Evolutionary conservation across 441 rosid species (phyloP).

Genomic region (Macaranga tanarius): DNA sequence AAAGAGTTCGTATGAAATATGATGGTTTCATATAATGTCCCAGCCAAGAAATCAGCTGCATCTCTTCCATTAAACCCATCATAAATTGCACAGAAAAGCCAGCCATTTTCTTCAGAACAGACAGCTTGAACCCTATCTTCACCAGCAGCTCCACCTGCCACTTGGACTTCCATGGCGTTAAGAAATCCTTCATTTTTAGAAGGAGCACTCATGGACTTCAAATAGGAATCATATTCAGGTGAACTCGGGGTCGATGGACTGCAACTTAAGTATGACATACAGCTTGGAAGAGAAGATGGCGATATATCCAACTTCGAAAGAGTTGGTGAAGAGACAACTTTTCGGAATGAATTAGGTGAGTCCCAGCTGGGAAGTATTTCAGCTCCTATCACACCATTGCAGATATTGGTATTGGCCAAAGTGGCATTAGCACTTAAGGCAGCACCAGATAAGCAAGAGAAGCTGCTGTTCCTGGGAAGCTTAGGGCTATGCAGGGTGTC

Average conservation of each 20-base stretch:
- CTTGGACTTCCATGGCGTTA: constrained; percentile 71
- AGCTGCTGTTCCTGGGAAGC: constrained; percentile 57
- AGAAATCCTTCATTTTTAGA: constrained; percentile 69
- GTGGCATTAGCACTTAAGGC: constrained; percentile 94
- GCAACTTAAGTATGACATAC: constrained; percentile 73
- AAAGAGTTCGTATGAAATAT: constrained; percentile 49
- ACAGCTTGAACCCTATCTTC: constrained; percentile 98
- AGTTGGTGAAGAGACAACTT: constrained; percentile 69
- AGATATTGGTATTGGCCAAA: constrained; percentile 86
- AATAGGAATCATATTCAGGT: constrained; percentile 61
- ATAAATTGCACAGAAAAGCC: constrained; percentile 85
- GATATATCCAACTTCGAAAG: constrained; percentile 75
- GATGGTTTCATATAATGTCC: constrained; percentile 79
- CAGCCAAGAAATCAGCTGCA: constrained; percentile 97
- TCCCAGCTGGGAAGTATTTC: constrained; percentile 87
- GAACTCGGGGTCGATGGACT: constrained; percentile 61
- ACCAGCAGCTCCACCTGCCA: constrained; percentile 98
- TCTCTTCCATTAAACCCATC: constrained; percentile 97
- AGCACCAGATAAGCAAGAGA: constrained; percentile 92
- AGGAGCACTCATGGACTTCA: constrained; percentile 59
- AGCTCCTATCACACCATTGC: constrained; percentile 80
- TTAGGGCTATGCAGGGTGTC: constrained; percentile 40
- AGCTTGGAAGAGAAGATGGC: constrained; percentile 80
- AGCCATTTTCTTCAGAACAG: constrained; percentile 92
- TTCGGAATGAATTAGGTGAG: constrained; percentile 82